phyloP scores from a whole-genome alignment of 805 yeast species.

The Candida oleophila region DNA sequence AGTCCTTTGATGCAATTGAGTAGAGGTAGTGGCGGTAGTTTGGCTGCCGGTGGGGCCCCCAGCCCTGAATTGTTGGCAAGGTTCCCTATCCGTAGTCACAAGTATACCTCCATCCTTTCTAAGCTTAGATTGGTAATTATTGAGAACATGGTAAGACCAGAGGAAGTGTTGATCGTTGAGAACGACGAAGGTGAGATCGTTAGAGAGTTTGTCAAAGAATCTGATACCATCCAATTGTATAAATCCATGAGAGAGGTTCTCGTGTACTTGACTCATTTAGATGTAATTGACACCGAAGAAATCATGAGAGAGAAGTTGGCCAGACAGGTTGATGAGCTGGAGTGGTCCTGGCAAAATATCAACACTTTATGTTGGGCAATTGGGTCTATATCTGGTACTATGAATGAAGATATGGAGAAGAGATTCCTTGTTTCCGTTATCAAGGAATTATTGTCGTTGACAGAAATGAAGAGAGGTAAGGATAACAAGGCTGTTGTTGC shows the following conservation, averaged over 20 bases:
- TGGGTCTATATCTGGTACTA: constrained; percentile 97
- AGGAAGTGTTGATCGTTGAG: constrained; percentile 94
- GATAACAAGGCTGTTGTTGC: constrained; percentile 99
- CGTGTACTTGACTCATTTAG: constrained; percentile 92
- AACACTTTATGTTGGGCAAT: constrained; percentile 99
- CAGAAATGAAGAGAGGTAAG: constrained; percentile 95
- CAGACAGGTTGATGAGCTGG: constrained; percentile 90
- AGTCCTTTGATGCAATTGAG: constrained; percentile 75
- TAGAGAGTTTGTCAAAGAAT: constrained; percentile 93
- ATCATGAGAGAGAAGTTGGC: constrained; percentile 92
- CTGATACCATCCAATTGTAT: constrained; percentile 94
- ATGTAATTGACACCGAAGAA: constrained; percentile 88
- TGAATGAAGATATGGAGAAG: constrained; percentile 97
- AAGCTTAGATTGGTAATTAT: constrained; percentile 88
- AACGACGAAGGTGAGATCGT: constrained; percentile 99
- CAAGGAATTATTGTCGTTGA: constrained; percentile 84
- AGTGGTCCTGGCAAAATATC: constrained; percentile 99
- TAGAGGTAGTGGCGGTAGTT: constrained; percentile 39
- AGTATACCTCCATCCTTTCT: constrained; percentile 74
- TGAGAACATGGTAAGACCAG: constrained; percentile 98
- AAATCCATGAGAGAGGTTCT: constrained; percentile 94
- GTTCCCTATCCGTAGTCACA: constrained; percentile 82
- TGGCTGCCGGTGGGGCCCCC: constrained; percentile 74
- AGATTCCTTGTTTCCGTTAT: constrained; percentile 90
- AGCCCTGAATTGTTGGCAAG: constrained; percentile 77